These are phyloP conservation scores for Paramecium biaurelia DNA, from an alignment of 73 alveolate species.

Conservation along the genomic window DNA sequence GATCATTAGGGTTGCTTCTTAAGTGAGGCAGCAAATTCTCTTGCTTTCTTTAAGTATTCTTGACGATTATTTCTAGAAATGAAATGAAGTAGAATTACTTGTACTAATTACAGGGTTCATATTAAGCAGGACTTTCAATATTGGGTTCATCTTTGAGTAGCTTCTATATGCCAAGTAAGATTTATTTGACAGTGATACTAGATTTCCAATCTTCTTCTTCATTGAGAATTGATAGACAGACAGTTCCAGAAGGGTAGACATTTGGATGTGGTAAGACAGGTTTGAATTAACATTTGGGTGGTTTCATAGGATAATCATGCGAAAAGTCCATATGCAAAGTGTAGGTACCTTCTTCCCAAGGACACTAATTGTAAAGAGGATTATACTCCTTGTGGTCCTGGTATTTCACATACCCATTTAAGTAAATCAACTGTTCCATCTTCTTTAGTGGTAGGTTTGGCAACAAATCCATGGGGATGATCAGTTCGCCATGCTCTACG, in stretches of 20 bases:
- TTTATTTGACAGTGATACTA: conserved; percentile 74
- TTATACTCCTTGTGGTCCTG: conserved; percentile 66
- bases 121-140: conserved; percentile 78
- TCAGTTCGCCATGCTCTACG: conserved; percentile 58
- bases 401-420: conserved; percentile 62
- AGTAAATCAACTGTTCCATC: conserved; percentile 58
- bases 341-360: conserved; percentile 82
- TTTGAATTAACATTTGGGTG: conserved; percentile 82
- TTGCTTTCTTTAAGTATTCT: conserved; percentile 56
- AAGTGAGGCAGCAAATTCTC: conserved; percentile 54
- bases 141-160: conserved; percentile 76
- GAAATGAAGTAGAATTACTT: conserved; percentile 66
- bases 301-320: conserved; percentile 78
- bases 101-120: conserved; percentile 78
- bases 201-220: conserved; percentile 88
- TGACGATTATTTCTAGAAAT: conserved; percentile 7
- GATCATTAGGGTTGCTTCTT: not conserved
- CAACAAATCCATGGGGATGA: conserved; percentile 66
- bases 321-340: conserved; percentile 76
- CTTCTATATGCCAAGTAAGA: conserved; percentile 76
- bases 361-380: conserved; percentile 20
- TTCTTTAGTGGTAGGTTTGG: conserved; percentile 60
- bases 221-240: conserved; percentile 76
- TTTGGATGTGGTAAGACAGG: conserved; percentile 81
- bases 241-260: conserved; percentile 83